Evolutionary conservation across 108 stramenopile species (phyloP), one percentile per base, ranked within the genome.

Genomic region (Schizochytrium sp.): DNA sequence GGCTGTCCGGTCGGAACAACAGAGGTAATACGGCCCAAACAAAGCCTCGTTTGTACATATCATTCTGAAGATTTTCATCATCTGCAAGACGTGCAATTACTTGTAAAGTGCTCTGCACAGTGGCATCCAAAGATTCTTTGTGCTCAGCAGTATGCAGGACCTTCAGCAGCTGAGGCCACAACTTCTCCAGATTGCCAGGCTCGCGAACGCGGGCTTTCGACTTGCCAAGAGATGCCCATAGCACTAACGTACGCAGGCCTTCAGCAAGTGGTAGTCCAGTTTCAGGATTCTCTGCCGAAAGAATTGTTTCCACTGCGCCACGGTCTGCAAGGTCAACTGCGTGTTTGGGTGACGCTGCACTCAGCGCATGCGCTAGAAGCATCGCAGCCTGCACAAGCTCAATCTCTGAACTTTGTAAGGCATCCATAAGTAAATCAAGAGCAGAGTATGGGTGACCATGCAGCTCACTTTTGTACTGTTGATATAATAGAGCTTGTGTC

Each of bases 21-120:
- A 83, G 28, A 17, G 76, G 76, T 10, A 83, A 5, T 8, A 42
- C 13, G 0, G 13, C 76, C 76, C 76, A 83, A 17, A 83, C 50
- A 2, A 83, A 55, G 10, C 76, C 76, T n/a, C 76, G 50, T 40
- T n/a, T 38, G 15, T 19, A 83, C 47, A 83, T 49, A 38, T 49
- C 76, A 5, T 83, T 7, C 28, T 83, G 76, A 0, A 55, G 4
- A 38, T 38, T 55, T 1, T 83, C 76, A 1, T 83, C 76, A 55
- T 55, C 76, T 46, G 76, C 76, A 10, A 83, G 76, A 5, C 76
- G 47, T 38, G 76, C 76, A 40, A 83, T 53, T 10, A 83, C 53
- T 28, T 83, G 76, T 5, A 83, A 53, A 13, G 53, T 53, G 76
- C 53, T 49, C 76, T 83, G 76, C 47, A 83, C 53, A 7, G 76